These are phyloP conservation scores for Pachyrhizus erosus DNA, from an alignment of 306 rosid species.

Conservation along the genomic window DNA sequence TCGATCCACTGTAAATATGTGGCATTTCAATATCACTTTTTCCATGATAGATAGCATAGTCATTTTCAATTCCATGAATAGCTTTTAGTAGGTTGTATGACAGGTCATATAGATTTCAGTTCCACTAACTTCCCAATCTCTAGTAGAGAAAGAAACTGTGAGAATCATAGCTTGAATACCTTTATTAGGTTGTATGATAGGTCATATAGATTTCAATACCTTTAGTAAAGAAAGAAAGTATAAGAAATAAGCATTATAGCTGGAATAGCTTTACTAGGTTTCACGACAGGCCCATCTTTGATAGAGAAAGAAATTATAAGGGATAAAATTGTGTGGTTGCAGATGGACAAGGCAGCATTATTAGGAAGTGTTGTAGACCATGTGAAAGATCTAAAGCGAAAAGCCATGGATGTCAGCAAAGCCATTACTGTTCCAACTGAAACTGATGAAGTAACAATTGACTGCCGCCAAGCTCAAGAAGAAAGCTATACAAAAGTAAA, in stretches of 20 bases:
- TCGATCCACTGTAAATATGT: background rate
- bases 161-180: conserved; percentile 10
- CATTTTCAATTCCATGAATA: conserved; percentile 23
- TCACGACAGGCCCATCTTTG: background rate
- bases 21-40: background rate
- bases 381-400: conserved; percentile 83
- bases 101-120: background rate
- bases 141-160: background rate
- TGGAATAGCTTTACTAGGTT: background rate
- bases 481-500: conserved; percentile 31
- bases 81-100: conserved; percentile 6
- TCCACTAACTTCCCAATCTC: background rate
- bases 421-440: conserved; percentile 72
- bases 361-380: conserved; percentile 85
- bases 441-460: conserved; percentile 76
- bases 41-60: conserved; percentile 1
- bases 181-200: conserved; percentile 5
- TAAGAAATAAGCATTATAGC: background rate
- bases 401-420: conserved; percentile 73
- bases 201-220: background rate
- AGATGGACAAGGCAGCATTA: conserved; percentile 97
- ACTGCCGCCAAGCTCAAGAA: conserved; percentile 50
- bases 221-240: background rate
- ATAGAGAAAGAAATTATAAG: background rate
- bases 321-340: conserved; percentile 35